Base-by-base conservation (phyloP, 176 grass and related monocot species). In the Otatea glauca region DNA sequence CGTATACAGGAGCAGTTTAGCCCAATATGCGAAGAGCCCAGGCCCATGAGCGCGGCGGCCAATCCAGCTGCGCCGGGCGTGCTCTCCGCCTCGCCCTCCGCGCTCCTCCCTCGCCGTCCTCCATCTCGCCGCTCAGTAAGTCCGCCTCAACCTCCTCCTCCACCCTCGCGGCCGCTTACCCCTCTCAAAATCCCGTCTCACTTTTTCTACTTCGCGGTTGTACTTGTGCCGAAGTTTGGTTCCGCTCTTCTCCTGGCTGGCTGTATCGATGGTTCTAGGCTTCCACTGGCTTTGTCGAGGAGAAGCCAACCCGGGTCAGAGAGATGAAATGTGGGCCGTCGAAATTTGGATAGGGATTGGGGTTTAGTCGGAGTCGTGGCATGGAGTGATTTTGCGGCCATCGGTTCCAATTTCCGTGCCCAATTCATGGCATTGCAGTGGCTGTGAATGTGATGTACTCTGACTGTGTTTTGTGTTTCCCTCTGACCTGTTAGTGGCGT, bases 401-500 rank as follows among this genome's bases (percentile, higher is more conserved):
- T 18, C 1, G 9, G 23, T 42, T 58, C 37, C 29, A 43, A 1
- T 61, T 85, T 68, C 29, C 29, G 50, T 2, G 3, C 39, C 39
- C 51, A 68, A 17, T 75, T 80, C 16, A 27, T 68, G 25, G 4
- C 68, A 80, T 18, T 60, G 81, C n/a, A 29, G 17, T 71, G 4
- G 23, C 55, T 62, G 17, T 74, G 7, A 12, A 29, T 73, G 35
- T 27, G 24, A 16, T 35, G 21, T 17, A 4, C 6, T 34, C 2
- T n/a, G n/a, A n/a, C n/a, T 47, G 8, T 1, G 23, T 9, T 13
- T 20, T 47, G 21, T 74, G 15, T 20, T 48, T 39, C 21, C 4
- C 3, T 71, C 21, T 72, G 41, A 38, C 42, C 7, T 21, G 68
- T 13, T 72, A 96, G 96, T 96, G 93, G 88, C 93, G 7, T 83